Percentiles rank a stretch among this genome's conserved stretches.
phyloP scores from a whole-genome alignment of 2,329 filamentous ascomycete species.

The Fusarium secorum region DNA sequence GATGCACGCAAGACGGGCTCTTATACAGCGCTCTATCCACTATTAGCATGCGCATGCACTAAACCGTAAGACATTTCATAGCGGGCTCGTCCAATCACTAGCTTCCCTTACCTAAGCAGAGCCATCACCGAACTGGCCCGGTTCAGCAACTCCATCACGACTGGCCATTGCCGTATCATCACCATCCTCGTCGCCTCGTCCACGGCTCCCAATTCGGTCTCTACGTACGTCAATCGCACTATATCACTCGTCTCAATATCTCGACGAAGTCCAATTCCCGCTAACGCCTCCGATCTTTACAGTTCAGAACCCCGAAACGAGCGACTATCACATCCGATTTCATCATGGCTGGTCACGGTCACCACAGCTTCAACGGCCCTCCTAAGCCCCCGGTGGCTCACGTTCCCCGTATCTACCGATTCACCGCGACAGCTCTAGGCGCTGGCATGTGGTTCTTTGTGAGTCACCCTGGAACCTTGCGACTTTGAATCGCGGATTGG shows the following conservation, averaged over 20 bases:
- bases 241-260: fast-evolving
- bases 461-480: conserved; percentile 49
- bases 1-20: background rate
- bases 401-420: conserved; percentile 74
- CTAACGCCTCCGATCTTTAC: background rate
- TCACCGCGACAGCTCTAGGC: conserved; percentile 84
- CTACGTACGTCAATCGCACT: conserved; percentile 28
- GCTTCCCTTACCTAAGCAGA: conserved; percentile 37
- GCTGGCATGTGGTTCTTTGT: conserved; percentile 99
- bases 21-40: background rate
- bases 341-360: conserved; percentile 40
- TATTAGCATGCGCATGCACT: background rate
- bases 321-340: conserved; percentile 11
- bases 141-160: conserved; percentile 32
- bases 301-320: conserved; percentile 21
- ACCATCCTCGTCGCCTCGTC: conserved; percentile 22
- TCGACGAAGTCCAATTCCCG: background rate
- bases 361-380: conserved; percentile 45
- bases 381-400: conserved; percentile 56
- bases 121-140: conserved; percentile 28
- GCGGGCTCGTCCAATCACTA: conserved; percentile 20
- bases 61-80: background rate
- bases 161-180: conserved; percentile 26
- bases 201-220: conserved; percentile 32
- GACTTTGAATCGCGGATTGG: background rate